These are phyloP conservation scores for Stevia rebaudiana DNA, from an alignment of 140 eudicot species.

Conservation along the genomic window DNA sequence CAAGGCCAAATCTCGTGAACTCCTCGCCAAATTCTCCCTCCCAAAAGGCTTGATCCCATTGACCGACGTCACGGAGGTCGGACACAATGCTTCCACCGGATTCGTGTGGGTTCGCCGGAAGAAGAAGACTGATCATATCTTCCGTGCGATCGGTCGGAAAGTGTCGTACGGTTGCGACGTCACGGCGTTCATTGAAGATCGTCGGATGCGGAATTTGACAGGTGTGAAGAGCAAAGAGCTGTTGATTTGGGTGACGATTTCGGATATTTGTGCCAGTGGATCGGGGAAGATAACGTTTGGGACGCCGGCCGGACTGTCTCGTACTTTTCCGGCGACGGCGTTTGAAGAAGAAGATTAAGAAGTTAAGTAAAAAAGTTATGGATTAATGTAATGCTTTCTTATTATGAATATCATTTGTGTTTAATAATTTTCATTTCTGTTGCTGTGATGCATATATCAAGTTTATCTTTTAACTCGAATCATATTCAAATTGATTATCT, in stretches of 20 bases:
- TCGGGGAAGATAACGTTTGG: conserved; percentile 40
- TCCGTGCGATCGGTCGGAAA: conserved; percentile 21
- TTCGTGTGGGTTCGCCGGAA: conserved; percentile 47
- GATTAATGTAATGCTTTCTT: background rate
- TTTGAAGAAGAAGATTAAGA: conserved; percentile 19
- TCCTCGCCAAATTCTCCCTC: conserved; percentile 29
- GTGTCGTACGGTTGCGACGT: conserved; percentile 41
- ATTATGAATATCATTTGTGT: background rate
- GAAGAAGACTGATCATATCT: conserved; percentile 29
- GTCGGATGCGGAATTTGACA: conserved; percentile 38
- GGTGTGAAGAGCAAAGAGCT: conserved; percentile 52
- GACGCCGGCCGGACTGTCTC: conserved; percentile 40
- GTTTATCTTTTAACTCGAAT: no score
- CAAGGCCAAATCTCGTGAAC: conserved; percentile 24
- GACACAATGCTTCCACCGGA: conserved; percentile 36
- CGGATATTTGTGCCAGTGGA: conserved; percentile 22
- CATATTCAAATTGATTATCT: no score
- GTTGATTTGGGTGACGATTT: conserved; percentile 39
- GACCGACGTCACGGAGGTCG: conserved; percentile 32
- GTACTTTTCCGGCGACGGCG: conserved; percentile 43
- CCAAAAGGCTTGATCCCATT: conserved; percentile 46
- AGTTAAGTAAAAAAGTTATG: background rate
- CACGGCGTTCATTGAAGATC: conserved; percentile 36
- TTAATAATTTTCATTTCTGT: no score
- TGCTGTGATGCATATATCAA: no score